Evolutionary conservation across 441 rosid species (phyloP).

Genomic region (Biscutella laevigata): DNA sequence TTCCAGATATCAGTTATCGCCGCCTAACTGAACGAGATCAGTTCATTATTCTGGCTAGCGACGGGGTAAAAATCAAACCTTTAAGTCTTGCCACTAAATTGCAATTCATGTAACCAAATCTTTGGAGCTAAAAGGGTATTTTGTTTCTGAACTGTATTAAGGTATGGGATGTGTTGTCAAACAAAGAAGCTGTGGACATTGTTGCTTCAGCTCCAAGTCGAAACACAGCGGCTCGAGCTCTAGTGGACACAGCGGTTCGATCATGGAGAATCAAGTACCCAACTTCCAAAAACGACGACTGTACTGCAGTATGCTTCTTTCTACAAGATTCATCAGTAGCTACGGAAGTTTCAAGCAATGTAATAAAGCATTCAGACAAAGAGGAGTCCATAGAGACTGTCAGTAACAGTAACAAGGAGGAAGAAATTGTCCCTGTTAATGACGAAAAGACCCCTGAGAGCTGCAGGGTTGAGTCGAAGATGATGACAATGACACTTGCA

Average conservation of each 20-base stretch:
- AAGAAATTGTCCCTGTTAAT: slow-evolving; percentile 41
- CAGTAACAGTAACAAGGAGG: slow-evolving; percentile 12
- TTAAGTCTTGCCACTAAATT: background rate
- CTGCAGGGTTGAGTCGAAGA: slow-evolving; percentile 39
- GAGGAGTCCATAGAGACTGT: slow-evolving; percentile 20
- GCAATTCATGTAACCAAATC: background rate
- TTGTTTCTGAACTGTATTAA: background rate
- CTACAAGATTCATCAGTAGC: slow-evolving; percentile 32
- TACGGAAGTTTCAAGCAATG: slow-evolving; percentile 15
- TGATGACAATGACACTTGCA: slow-evolving; percentile 46
- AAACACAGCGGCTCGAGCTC: slow-evolving; percentile 59
- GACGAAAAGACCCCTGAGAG: slow-evolving; percentile 33
- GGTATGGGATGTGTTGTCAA: slow-evolving; percentile 76
- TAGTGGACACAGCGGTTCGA: slow-evolving; percentile 63
- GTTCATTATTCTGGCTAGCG: slow-evolving; percentile 60
- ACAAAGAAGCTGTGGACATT: slow-evolving; percentile 60
- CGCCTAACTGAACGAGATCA: slow-evolving; percentile 47
- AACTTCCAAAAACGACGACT: slow-evolving; percentile 62
- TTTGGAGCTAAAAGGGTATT: background rate
- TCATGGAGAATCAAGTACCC: slow-evolving; percentile 73
- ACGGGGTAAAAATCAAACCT: slow-evolving; percentile 42
- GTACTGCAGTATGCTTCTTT: slow-evolving; percentile 64
- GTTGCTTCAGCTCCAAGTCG: slow-evolving; percentile 58
- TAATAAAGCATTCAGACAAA: background rate
- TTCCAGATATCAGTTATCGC: slow-evolving; percentile 50